Conservation (phyloP, 257 asterid species). For the Handroanthus guayacan region DNA sequence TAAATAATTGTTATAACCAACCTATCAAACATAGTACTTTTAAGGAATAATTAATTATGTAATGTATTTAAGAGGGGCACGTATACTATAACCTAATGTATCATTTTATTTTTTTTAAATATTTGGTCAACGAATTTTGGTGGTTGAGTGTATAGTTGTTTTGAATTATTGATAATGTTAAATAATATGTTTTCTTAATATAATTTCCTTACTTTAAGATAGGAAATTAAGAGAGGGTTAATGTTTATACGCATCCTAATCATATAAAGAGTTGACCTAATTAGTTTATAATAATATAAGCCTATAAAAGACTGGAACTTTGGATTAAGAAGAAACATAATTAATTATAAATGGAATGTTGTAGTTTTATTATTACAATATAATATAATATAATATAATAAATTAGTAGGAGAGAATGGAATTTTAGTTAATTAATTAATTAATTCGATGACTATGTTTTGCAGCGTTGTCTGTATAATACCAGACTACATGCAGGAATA, state of each 20-base stretch:
- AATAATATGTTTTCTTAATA: slow-evolving; percentile 29
- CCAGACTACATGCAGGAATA: neutral
- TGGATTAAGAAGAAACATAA: slow-evolving; percentile 12
- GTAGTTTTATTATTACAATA: neutral
- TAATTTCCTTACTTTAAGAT: slow-evolving; percentile 43
- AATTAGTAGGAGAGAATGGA: neutral
- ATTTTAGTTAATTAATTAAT: neutral
- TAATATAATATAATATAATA: neutral
- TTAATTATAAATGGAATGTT: slow-evolving; percentile 20
- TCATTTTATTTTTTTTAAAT: neutral
- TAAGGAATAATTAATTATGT: neutral
- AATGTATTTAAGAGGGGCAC: slow-evolving; percentile 38
- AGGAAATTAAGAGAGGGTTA: slow-evolving; percentile 32
- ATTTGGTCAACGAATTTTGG: slow-evolving; percentile 28
- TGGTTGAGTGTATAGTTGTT: slow-evolving; percentile 46
- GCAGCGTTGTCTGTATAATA: neutral
- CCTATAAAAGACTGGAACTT: slow-evolving; percentile 10
- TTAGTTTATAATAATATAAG: neutral
- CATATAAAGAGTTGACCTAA: slow-evolving; percentile 50
- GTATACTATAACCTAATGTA: slow-evolving; percentile 34
- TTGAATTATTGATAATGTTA: slow-evolving; percentile 6
- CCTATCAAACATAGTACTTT: slow-evolving; percentile 19
- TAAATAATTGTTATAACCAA: slow-evolving; percentile 32
- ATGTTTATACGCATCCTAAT: slow-evolving; percentile 33
- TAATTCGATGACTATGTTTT: too few relatives aligned